Base-by-base conservation (phyloP, 2,329 filamentous ascomycete species). In the Onygenales sp. region DNA sequence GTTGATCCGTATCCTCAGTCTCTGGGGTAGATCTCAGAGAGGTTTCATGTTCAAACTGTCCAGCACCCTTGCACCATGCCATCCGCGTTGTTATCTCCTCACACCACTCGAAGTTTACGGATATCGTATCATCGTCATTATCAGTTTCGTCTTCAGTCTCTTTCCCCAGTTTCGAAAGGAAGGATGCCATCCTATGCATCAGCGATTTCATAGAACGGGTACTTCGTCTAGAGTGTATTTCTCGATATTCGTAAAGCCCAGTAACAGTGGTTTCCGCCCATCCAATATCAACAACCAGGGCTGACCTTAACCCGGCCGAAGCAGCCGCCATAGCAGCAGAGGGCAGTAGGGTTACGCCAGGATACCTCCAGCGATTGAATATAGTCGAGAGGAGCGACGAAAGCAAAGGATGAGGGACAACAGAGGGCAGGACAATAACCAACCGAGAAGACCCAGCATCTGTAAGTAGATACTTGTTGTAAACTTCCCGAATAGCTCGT, bases 231-330 rank as follows among this genome's bases (percentile, higher is more conserved):
- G 82, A 82, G 13, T 78, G 76, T 1, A 95, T 82, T 66, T 95
- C 90, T 52, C 88, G 84, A 67, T 90, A 95, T 70, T 98, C 93
- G 65, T 91, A 97, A 6, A 97, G 78, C 5, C 85, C 87, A 0
- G 89, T 95, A 21, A 94, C 81, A 0, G 85, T 80, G 0, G 91
- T 95, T 69, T 97, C 93, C 42, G 84, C 79, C 93, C 93, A 98
- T 43, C 92, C 93, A 56, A 98, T 78, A 64, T 98, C 90, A 39
- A 98, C 77, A 0, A 97, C 82, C 42, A 98, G 69, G 1, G 86
- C 89, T n/a, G 88, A 88, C 11, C 93, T 83, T 42, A 95, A 74
- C 0, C 93, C 93, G 5, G 91, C 90, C 6, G 86, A 86, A 2
- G 91, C 80, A 6, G 86, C 77, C 1, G 83, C 77, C 69, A 93